phyloP scores from a whole-genome alignment of 1,139 yeast species.

The Candida labiduridarum region DNA sequence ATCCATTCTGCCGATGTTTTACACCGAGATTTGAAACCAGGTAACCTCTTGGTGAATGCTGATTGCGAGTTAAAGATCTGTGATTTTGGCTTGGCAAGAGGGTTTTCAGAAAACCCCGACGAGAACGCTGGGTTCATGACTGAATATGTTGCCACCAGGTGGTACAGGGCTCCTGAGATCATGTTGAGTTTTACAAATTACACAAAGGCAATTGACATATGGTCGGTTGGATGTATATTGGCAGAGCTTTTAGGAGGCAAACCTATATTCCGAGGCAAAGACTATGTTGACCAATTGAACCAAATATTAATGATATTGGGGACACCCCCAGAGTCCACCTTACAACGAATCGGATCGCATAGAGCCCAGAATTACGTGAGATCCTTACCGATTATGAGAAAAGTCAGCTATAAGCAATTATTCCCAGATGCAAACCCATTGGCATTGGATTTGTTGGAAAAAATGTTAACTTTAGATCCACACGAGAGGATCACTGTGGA shows the following conservation, averaged over 20 bases:
- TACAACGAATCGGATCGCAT: conserved; percentile 81
- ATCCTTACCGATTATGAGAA: conserved; percentile 80
- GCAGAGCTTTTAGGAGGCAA: conserved; percentile 93
- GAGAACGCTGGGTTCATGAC: conserved; percentile 90
- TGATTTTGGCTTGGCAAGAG: conserved; percentile 96
- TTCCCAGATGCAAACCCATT: conserved; percentile 87
- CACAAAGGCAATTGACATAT: conserved; percentile 92
- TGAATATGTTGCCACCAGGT: conserved; percentile 95
- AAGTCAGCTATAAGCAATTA: conserved; percentile 69
- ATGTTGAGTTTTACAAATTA: conserved; percentile 92
- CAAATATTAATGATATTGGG: conserved; percentile 86
- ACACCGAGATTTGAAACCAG: conserved; percentile 94
- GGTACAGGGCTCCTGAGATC: conserved; percentile 98
- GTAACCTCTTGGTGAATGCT: conserved; percentile 88
- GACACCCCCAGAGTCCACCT: conserved; percentile 84
- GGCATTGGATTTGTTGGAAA: conserved; percentile 80
- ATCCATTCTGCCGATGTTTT: conserved; percentile 95
- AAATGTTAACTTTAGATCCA: conserved; percentile 88
- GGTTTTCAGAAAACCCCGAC: conserved; percentile 83
- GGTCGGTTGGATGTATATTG: conserved; percentile 97
- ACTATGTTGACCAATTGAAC: conserved; percentile 92
- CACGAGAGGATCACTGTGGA: conserved; percentile 83
- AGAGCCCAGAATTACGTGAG: conserved; percentile 93
- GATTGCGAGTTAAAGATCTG: conserved; percentile 96
- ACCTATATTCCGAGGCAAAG: conserved; percentile 92